phyloP scores from a whole-genome alignment of 129 eudicot species.

The Solidago caesia region DNA sequence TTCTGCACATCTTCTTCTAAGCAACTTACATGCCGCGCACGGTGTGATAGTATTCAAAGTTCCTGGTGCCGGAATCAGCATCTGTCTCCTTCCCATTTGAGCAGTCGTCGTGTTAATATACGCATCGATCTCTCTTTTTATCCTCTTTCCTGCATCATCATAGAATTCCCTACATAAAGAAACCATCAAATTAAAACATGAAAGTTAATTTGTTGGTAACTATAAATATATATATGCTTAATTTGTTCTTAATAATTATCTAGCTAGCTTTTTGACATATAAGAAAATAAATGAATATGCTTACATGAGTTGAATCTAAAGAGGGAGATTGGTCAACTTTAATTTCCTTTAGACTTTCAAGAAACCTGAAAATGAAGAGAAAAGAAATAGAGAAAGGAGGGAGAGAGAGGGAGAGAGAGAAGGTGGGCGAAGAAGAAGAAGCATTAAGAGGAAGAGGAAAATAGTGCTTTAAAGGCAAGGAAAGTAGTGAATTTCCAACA shows the following conservation, averaged over 20 bases:
- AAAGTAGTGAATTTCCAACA: constrained; percentile 25
- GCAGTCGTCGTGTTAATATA: constrained; percentile 24
- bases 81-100: constrained; percentile 46
- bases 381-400: neutral
- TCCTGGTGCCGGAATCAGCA: constrained; percentile 37
- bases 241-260: neutral
- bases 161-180: constrained; percentile 33
- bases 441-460: constrained; percentile 40
- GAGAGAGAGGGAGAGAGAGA: constrained; percentile 13
- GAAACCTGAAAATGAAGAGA: constrained; percentile 31
- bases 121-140: constrained; percentile 39
- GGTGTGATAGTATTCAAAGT: constrained; percentile 61
- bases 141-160: constrained; percentile 50
- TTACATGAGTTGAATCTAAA: constrained; percentile 21
- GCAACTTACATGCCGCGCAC: constrained; percentile 68
- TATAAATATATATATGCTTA: neutral
- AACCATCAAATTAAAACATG: constrained; percentile 12
- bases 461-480: constrained; percentile 60
- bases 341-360: constrained; percentile 59
- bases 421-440: constrained; percentile 23
- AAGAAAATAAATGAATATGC: neutral
- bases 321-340: constrained; percentile 38
- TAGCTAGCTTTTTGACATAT: neutral
- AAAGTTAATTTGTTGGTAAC: constrained; percentile 5
- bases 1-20: constrained; percentile 69